Percentiles rank a stretch among this genome's conserved stretches.
phyloP scores from a whole-genome alignment of 768 basidiomycete genomes.

The Boletellus ananas region DNA sequence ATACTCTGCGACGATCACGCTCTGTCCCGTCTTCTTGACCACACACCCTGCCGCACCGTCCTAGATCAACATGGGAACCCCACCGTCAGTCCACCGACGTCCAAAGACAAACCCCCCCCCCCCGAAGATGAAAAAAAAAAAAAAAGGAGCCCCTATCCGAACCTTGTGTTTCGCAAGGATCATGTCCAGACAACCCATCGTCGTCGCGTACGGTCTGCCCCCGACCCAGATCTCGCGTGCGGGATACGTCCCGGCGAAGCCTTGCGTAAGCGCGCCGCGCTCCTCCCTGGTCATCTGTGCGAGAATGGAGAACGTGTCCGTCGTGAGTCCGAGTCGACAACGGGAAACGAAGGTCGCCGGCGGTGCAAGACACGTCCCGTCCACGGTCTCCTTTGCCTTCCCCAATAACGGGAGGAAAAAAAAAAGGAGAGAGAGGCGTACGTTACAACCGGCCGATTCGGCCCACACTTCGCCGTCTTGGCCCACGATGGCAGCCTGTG shows the following conservation, averaged over 20 bases:
- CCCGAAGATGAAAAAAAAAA: too few relatives aligned
- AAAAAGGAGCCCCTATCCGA: neutral
- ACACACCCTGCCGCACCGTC: conserved; percentile 13
- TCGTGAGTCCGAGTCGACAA: too few relatives aligned
- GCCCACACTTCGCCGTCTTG: conserved; percentile 32
- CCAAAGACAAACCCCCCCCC: too few relatives aligned
- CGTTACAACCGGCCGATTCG: conserved; percentile 25
- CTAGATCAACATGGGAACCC: neutral
- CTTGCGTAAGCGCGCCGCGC: conserved; percentile 15
- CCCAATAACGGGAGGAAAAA: too few relatives aligned
- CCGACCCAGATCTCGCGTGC: conserved; percentile 22
- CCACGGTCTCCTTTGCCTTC: too few relatives aligned
- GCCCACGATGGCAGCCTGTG: conserved; percentile 55
- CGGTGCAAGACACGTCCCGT: too few relatives aligned
- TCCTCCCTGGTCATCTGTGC: conserved; percentile 23
- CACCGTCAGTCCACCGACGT: neutral
- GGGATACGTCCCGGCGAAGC: conserved; percentile 17
- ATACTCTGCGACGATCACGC: conserved; percentile 26
- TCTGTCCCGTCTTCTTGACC: conserved; percentile 24
- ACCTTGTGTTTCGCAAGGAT: conserved; percentile 24
- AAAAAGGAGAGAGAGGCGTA: conserved; percentile 11
- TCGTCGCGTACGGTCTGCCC: conserved; percentile 21
- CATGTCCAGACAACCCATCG: conserved; percentile 27
- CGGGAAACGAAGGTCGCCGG: too few relatives aligned
- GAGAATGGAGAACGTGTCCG: neutral